Percentiles rank a stretch among this genome's conserved stretches.
Conservation (phyloP, 768 basidiomycete species). For the Clitopilus hobsonii region DNA sequence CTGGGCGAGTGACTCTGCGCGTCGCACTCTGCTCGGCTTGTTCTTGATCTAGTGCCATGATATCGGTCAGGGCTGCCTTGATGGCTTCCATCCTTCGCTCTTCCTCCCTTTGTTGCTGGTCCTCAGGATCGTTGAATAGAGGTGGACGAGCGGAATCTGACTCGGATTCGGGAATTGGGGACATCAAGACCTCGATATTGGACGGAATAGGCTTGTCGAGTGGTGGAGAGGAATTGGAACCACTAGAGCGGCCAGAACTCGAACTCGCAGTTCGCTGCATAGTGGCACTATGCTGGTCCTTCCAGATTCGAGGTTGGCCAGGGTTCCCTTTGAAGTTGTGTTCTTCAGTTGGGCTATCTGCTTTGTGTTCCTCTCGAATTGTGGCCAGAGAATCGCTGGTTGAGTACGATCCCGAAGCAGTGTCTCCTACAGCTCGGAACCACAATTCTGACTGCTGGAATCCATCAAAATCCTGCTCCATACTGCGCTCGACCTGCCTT, state of each 20-base stretch:
- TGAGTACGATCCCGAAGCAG: slow-evolving; percentile 22
- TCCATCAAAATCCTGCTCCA: slow-evolving; percentile 89
- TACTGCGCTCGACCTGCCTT: slow-evolving; percentile 76
- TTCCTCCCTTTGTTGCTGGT: slow-evolving; percentile 65
- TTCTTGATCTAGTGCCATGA: slow-evolving; percentile 81
- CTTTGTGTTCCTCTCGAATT: background rate
- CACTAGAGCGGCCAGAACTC: slow-evolving; percentile 30
- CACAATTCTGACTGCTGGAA: slow-evolving; percentile 89
- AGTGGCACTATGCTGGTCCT: slow-evolving; percentile 19
- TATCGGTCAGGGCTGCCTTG: slow-evolving; percentile 92
- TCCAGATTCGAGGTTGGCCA: slow-evolving; percentile 8
- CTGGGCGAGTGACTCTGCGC: background rate
- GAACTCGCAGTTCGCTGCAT: slow-evolving; percentile 37
- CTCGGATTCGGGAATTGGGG: slow-evolving; percentile 49
- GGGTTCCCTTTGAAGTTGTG: slow-evolving; percentile 10
- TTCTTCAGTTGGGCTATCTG: background rate
- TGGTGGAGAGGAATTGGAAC: slow-evolving; percentile 17
- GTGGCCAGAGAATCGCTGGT: background rate
- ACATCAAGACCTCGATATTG: slow-evolving; percentile 83
- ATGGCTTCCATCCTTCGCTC: slow-evolving; percentile 92
- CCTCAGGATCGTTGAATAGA: slow-evolving; percentile 78
- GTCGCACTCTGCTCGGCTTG: slow-evolving; percentile 15
- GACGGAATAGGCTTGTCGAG: slow-evolving; percentile 32
- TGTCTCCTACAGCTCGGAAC: slow-evolving; percentile 82
- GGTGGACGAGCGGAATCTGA: slow-evolving; percentile 62